phyloP scores from a whole-genome alignment of 148 eudicot genomes.

The Fallopia convolvulus region DNA sequence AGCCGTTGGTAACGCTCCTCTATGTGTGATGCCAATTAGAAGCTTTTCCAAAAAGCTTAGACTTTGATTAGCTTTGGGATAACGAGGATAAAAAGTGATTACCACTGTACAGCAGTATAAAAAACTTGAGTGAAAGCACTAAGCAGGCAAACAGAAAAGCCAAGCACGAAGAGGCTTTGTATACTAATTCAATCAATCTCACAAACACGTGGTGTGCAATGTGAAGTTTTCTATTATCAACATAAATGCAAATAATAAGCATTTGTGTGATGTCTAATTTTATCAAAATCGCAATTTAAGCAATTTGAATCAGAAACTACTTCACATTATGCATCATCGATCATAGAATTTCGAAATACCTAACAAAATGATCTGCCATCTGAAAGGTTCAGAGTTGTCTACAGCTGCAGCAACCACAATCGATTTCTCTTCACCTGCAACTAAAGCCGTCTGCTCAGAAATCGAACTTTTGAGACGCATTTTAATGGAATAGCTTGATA shows the following conservation, averaged over 20 bases:
- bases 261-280: background rate
- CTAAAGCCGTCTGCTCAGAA: background rate
- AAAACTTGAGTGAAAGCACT: background rate
- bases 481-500: background rate
- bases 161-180: background rate
- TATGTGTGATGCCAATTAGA: conserved; percentile 8
- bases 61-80: background rate
- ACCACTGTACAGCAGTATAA: background rate
- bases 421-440: background rate
- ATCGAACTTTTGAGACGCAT: background rate
- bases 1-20: conserved; percentile 4
- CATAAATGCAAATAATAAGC: background rate
- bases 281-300: background rate
- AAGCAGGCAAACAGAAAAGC: background rate
- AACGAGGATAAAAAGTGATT: conserved; percentile 4
- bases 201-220: conserved; percentile 8
- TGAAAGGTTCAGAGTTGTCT: background rate
- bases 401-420: background rate
- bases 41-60: background rate
- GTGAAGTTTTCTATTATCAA: background rate
- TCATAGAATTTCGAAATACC: background rate
- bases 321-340: background rate
- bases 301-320: background rate
- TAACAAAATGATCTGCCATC: background rate
- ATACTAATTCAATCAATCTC: background rate